phyloP scores from a whole-genome alignment of 106 monocot genomes.

The Platanthera zijinensis region DNA sequence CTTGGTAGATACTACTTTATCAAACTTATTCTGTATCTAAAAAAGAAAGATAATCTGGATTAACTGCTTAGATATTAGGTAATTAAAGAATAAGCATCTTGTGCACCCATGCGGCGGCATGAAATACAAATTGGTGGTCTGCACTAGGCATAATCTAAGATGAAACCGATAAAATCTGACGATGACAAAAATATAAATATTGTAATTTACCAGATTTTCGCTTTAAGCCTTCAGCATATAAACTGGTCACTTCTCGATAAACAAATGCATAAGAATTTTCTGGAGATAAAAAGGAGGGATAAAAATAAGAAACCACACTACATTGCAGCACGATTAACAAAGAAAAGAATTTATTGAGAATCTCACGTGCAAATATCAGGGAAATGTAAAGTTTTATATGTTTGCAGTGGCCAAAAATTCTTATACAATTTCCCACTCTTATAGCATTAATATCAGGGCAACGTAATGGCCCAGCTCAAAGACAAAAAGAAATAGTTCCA shows the following conservation, averaged over 20 bases:
- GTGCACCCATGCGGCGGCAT: neutral
- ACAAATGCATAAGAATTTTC: slow-evolving; percentile 87
- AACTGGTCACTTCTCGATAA: slow-evolving; percentile 64
- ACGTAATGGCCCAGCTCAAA: too few species aligned
- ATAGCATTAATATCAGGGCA: too few species aligned
- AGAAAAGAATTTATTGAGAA: neutral
- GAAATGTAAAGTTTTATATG: too few species aligned
- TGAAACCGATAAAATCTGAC: neutral
- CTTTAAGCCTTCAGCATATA: slow-evolving; percentile 34
- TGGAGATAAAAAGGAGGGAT: slow-evolving; percentile 14
- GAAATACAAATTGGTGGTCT: neutral
- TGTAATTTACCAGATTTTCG: slow-evolving; percentile 64
- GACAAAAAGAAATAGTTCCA: too few species aligned
- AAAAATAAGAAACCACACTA: neutral
- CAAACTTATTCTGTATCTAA: neutral
- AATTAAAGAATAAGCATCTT: neutral
- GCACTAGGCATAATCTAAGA: neutral
- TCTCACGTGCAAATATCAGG: neutral
- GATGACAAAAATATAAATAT: neutral
- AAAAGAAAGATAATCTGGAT: neutral
- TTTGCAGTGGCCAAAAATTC: too few species aligned
- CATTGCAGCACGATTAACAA: neutral
- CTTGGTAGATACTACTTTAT: neutral
- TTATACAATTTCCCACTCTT: too few species aligned
- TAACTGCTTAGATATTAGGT: neutral